phyloP scores from a whole-genome alignment of 306 rosid genomes.

The Trifolium subterraneum region DNA sequence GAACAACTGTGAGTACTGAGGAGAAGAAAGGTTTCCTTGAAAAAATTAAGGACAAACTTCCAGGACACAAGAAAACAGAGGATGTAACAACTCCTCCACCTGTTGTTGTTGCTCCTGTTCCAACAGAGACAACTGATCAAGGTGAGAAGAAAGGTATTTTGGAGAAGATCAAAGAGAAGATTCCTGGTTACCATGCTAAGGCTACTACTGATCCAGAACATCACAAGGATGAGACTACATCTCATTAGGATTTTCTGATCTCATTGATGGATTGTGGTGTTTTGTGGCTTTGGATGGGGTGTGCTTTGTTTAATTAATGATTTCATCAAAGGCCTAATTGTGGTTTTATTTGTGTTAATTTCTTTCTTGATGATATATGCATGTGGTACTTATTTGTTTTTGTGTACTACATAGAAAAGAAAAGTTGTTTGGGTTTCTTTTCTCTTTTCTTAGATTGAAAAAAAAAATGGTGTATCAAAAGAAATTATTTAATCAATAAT shows the following conservation, averaged over 20 bases:
- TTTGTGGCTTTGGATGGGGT: not conserved
- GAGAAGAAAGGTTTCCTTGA: constrained; percentile 87
- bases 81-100: constrained; percentile 45
- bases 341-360: not conserved
- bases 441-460: not conserved
- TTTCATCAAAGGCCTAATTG: not conserved
- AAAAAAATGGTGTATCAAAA: not conserved
- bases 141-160: constrained; percentile 90
- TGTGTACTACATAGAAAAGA: not conserved
- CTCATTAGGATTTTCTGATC: constrained; percentile 22
- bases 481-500: not conserved
- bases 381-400: not conserved
- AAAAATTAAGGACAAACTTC: constrained; percentile 83
- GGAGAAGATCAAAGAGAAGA: constrained; percentile 83
- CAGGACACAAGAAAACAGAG: constrained; percentile 81
- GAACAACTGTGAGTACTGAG: constrained; percentile 30
- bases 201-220: constrained; percentile 40
- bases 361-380: not conserved
- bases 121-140: not conserved
- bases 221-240: constrained; percentile 27
- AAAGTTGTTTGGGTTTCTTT: not conserved
- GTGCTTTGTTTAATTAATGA: not conserved
- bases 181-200: constrained; percentile 73
- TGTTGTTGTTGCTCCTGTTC: not conserved
- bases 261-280: not conserved